Conservation (phyloP, 768 basidiomycete species). For the Naganishia vaughanmartiniae region DNA sequence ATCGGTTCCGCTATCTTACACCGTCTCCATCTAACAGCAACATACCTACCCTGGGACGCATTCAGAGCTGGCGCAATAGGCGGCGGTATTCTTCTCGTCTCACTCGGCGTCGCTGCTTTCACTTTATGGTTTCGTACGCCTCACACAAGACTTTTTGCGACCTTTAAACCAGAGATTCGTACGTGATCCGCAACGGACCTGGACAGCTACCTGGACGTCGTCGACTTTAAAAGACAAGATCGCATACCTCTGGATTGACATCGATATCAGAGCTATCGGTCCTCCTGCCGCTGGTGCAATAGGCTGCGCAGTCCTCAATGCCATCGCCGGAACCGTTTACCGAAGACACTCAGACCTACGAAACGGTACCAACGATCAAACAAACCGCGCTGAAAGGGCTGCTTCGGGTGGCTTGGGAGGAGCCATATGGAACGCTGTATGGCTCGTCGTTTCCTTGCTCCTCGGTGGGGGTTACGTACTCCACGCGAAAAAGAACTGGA, state of each 20-base stretch:
- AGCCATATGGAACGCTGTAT: neutral
- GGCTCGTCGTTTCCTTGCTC: too few species aligned
- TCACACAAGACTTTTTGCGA: too few species aligned
- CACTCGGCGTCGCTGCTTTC: too few species aligned
- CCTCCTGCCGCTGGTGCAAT: neutral
- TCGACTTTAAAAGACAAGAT: neutral
- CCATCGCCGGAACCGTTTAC: too few species aligned
- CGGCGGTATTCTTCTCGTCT: neutral
- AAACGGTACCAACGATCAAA: too few species aligned
- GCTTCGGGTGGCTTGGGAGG: neutral
- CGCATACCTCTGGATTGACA: neutral
- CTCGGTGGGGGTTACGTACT: too few species aligned
- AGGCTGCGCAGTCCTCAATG: neutral
- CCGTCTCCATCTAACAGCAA: neutral
- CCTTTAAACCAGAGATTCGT: neutral
- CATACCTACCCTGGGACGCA: neutral
- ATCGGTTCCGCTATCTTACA: constrained; percentile 31
- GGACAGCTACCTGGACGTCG: neutral
- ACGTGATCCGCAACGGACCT: neutral
- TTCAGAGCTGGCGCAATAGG: neutral
- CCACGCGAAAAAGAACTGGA: too few species aligned
- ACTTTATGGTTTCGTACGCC: too few species aligned
- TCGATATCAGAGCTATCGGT: neutral
- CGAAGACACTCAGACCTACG: neutral
- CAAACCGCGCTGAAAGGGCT: constrained; percentile 3